phyloP scores from a whole-genome alignment of 2,329 filamentous ascomycete genomes.

The Cryphonectria naterciae region DNA sequence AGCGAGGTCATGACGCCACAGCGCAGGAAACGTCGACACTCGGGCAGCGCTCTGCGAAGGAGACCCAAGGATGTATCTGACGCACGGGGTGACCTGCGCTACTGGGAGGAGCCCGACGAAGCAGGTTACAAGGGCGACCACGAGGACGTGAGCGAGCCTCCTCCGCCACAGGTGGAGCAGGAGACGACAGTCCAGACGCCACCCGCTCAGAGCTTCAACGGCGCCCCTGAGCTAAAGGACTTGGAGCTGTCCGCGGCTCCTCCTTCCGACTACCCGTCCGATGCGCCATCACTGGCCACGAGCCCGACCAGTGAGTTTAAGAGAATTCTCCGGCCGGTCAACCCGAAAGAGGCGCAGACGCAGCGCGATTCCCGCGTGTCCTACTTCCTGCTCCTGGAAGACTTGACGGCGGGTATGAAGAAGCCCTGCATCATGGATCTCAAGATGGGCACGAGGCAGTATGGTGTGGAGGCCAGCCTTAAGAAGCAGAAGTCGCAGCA shows the following conservation, averaged over 20 bases:
- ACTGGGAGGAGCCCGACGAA: conserved; percentile 88
- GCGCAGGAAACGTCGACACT: conserved; percentile 73
- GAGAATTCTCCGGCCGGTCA: conserved; percentile 64
- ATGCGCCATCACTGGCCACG: conserved; percentile 41
- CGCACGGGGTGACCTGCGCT: conserved; percentile 78
- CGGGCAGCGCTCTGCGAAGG: conserved; percentile 78
- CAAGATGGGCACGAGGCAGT: conserved; percentile 98
- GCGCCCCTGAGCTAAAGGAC: conserved; percentile 26
- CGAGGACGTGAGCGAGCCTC: conserved; percentile 42
- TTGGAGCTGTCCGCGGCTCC: conserved; percentile 22
- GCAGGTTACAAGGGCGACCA: conserved; percentile 75
- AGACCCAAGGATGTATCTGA: conserved; percentile 73
- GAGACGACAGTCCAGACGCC: conserved; percentile 21
- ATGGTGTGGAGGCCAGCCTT: conserved; percentile 86
- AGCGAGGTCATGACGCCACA: conserved; percentile 47
- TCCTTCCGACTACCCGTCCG: conserved; percentile 42
- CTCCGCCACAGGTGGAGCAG: conserved; percentile 23
- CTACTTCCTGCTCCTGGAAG: conserved; percentile 91
- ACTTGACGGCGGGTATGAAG: conserved; percentile 95
- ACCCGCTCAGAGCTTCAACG: conserved; percentile 22
- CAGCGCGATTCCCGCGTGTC: conserved; percentile 72
- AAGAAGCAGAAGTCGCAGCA: conserved; percentile 94
- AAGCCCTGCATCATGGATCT: conserved; percentile 95
- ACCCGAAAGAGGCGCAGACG: conserved; percentile 76
- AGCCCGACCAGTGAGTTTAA: conserved; percentile 44